A percentile compares a stretch with the other conserved stretches of the same genome.
These are phyloP conservation scores for Cutaneotrichosporon dermatis DNA, from an alignment of 1,284 basidiomycete species.

Conservation along the genomic window DNA sequence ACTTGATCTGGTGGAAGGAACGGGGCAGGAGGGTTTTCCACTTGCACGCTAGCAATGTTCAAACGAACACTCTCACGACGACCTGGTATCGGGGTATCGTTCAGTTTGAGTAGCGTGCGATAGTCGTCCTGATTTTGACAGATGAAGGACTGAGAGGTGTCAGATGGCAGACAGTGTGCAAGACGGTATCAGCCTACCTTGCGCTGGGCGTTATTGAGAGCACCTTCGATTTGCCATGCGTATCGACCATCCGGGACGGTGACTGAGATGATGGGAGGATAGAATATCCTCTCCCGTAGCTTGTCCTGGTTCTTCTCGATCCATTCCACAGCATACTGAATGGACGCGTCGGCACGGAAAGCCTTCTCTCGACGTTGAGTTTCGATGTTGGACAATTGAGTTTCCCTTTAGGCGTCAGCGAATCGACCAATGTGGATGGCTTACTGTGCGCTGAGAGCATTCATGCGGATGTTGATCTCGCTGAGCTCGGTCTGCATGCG, in stretches of 20 bases:
- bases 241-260: conserved; percentile 63
- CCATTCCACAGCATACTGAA: conserved; percentile 68
- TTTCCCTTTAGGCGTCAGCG: conserved; percentile 51
- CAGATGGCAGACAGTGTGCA: too few species aligned
- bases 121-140: conserved; percentile 82
- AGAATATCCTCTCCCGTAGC: conserved; percentile 75
- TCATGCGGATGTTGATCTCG: conserved; percentile 2
- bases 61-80: conserved; percentile 15
- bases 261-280: conserved; percentile 72
- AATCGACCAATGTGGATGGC: background rate
- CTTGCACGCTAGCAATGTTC: conserved; percentile 27
- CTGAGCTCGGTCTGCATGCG: background rate
- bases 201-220: conserved; percentile 60
- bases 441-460: conserved; percentile 3
- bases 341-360: conserved; percentile 56
- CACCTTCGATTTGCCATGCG: conserved; percentile 70
- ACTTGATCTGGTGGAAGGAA: conserved; percentile 7
- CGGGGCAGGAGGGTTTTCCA: conserved; percentile 27
- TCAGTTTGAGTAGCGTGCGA: conserved; percentile 59
- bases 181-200: conserved; percentile 53
- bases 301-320: conserved; percentile 62
- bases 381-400: conserved; percentile 59
- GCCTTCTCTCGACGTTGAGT: conserved; percentile 47
- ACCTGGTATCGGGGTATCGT: conserved; percentile 44
- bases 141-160: conserved; percentile 66